Conservation (phyloP, 345 rosid species). For the Populus pruinosa region DNA sequence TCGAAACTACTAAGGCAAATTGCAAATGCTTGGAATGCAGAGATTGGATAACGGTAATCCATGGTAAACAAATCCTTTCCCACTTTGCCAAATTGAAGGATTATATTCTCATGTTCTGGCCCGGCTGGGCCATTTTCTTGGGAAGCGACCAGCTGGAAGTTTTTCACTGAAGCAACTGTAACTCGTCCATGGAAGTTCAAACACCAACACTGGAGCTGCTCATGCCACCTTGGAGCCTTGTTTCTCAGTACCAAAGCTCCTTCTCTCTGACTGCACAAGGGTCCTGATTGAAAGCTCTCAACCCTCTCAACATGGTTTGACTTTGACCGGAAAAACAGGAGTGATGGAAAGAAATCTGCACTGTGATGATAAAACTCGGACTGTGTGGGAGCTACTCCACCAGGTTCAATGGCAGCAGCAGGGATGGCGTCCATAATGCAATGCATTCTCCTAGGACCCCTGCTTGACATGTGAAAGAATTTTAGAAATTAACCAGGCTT, state of each 20-base stretch:
- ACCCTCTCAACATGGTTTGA: slow-evolving; percentile 13
- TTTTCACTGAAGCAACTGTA: slow-evolving; percentile 34
- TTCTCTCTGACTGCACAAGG: slow-evolving; percentile 20
- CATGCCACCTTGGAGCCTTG: slow-evolving; percentile 36
- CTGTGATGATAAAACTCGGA: slow-evolving; percentile 21
- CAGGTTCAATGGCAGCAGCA: slow-evolving; percentile 25
- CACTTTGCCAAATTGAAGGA: slow-evolving; percentile 32
- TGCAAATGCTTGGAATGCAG: slow-evolving; percentile 34
- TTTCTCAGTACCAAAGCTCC: slow-evolving; percentile 21
- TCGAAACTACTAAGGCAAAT: slow-evolving; percentile 32
- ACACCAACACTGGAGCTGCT: slow-evolving; percentile 37
- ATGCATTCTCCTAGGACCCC: slow-evolving; percentile 37
- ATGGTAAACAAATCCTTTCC: slow-evolving; percentile 33
- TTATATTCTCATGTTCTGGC: slow-evolving; percentile 27
- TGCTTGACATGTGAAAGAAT: slow-evolving; percentile 1
- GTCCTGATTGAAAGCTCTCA: slow-evolving; percentile 14
- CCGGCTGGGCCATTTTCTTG: slow-evolving; percentile 16
- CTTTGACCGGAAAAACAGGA: slow-evolving; percentile 24
- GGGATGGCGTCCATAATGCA: slow-evolving; percentile 37
- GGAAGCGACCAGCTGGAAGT: slow-evolving; percentile 32
- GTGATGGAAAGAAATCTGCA: slow-evolving; percentile 19
- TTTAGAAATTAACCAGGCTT: not conserved
- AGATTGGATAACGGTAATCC: slow-evolving; percentile 29
- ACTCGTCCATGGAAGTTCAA: slow-evolving; percentile 33
- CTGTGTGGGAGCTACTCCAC: slow-evolving; percentile 30